Evolutionary conservation across 768 basidiomycete genomes (phyloP).

Genomic region (Psilocybe tampanensis): DNA sequence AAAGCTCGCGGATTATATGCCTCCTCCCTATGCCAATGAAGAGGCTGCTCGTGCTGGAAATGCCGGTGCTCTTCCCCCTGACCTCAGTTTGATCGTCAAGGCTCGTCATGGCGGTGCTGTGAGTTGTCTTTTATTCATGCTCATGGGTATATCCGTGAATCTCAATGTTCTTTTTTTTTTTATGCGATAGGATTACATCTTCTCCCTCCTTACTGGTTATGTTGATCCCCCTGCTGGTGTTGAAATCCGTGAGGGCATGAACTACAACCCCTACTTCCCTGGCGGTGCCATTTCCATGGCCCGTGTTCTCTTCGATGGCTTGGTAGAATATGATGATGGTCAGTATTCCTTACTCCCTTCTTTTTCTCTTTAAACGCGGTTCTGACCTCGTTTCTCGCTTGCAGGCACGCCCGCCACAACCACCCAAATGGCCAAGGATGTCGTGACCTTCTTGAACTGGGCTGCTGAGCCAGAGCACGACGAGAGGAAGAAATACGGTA

Average conservation of each 20-base stretch:
- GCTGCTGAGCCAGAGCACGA: conserved; percentile 98
- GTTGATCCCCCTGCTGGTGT: conserved; percentile 95
- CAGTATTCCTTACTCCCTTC: conserved; percentile 25
- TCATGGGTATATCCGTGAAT: too few relatives aligned
- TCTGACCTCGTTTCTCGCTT: too few relatives aligned
- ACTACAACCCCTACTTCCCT: conserved; percentile 99
- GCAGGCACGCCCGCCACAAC: conserved; percentile 93
- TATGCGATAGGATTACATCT: conserved; percentile 83
- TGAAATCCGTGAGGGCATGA: conserved; percentile 95
- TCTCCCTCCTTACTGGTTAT: conserved; percentile 96
- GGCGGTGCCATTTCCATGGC: conserved; percentile 99
- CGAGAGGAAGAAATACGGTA: conserved; percentile 93
- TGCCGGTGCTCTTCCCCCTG: conserved; percentile 94
- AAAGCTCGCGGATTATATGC: conserved; percentile 98
- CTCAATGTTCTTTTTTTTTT: too few relatives aligned
- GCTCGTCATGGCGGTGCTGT: conserved; percentile 97
- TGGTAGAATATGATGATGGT: conserved; percentile 98
- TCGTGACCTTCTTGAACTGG: conserved; percentile 94
- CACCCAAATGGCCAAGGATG: conserved; percentile 99
- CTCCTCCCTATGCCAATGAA: conserved; percentile 93
- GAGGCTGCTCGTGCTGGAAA: conserved; percentile 96
- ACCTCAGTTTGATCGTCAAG: conserved; percentile 96
- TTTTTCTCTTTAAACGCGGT: too few relatives aligned
- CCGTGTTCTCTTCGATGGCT: conserved; percentile 91
- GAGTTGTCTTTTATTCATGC: conserved; percentile 37